A percentile compares a stretch with the other conserved stretches of the same genome.
Evolutionary conservation across 2,329 filamentous ascomycete genomes (phyloP).

Genomic region (Penicillium brasilianum): DNA sequence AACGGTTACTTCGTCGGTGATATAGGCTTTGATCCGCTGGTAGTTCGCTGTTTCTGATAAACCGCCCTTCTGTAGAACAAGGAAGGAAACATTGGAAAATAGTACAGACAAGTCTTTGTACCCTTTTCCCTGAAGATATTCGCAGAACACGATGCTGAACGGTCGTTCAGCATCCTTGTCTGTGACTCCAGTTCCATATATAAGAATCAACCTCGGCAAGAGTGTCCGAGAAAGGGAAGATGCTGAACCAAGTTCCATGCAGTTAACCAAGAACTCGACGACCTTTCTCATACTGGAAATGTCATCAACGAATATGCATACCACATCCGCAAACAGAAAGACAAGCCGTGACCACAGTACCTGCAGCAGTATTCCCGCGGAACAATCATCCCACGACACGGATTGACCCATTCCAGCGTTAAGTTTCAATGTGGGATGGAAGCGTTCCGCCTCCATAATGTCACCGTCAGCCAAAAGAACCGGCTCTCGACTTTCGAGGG

Average conservation of each 20-base stretch:
- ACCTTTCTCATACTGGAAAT: not conserved
- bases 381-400: not conserved
- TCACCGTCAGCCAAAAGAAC: not conserved
- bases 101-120: conserved; percentile 8
- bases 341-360: conserved; percentile 22
- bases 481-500: not conserved
- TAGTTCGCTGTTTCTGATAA: conserved; percentile 1
- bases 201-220: not conserved
- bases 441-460: not conserved
- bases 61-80: not conserved
- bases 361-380: conserved; percentile 1
- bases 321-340: conserved; percentile 31
- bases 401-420: not conserved
- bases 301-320: conserved; percentile 31
- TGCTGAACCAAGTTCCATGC: not conserved
- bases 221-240: not conserved
- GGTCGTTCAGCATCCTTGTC: not conserved
- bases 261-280: not conserved
- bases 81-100: not conserved
- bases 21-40: not conserved
- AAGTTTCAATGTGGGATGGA: not conserved
- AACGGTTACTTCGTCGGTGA: not conserved
- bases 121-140: not conserved
- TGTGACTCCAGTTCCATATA: not conserved
- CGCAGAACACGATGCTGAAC: not conserved